Base-by-base conservation (phyloP, 2,329 filamentous ascomycete species). In the Blastomyces percursus region DNA sequence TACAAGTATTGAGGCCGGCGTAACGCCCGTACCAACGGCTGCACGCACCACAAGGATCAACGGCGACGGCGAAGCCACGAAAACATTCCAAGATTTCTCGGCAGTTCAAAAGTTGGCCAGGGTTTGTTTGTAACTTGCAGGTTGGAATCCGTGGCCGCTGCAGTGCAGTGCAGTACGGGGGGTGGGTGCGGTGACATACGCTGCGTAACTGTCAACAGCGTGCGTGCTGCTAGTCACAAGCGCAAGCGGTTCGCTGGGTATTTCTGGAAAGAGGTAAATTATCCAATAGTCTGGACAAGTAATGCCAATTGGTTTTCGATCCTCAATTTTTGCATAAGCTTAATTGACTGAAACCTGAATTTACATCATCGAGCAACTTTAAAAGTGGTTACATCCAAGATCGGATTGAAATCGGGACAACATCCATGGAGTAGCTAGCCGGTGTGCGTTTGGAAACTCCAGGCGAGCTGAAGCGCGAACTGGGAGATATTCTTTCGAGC, bases 61-160 rank as follows among this genome's bases (percentile, higher is more conserved):
- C 56, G 56, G 42, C n/a, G 14, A 48, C 16, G 42, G 42, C 42
- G 56, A 42, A 59, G 56, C 27, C 56, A 46, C 56, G 48, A 59
- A 35, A 59, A n/a, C 56, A 35, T 59, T 59, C 56, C 40, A 59
- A 59, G 56, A 59, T 59, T 59, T 59, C 21, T 42, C 38, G 42
- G 9, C 24, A 59, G 40, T 59, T 59, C 42, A 30, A 16, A 59
- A 59, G 24, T 32, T 59, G 56, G 40, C 42, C 9, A 42, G 32
- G 54, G 35, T 56, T 30, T 2, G 4, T 30, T 4, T 56, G 54
- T 35, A 56, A 40, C 38, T 40, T 40, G 38, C 38, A 40, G 16
- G 38, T 14, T 12, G 14, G 11, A 12, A 32, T 38, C n/a, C 30
- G 19, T 35, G 27, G 51, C 51, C 19, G 16, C 16, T 21, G 30